Evolutionary conservation across 495 filamentous ascomycete genomes (phyloP).

Genomic region (Lepidopterella palustris): DNA sequence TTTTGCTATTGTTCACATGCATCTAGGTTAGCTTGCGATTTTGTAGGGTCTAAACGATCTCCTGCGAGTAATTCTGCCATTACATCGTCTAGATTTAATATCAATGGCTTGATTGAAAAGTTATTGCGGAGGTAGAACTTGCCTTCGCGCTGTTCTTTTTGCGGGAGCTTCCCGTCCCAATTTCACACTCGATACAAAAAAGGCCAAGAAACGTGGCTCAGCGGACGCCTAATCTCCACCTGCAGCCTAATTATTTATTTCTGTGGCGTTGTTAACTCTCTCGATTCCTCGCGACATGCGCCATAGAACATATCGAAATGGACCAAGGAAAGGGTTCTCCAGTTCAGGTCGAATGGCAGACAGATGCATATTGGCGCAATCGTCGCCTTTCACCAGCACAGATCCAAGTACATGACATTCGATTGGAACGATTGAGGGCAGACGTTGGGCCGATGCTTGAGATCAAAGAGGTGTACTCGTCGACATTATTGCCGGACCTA

Average conservation of each 20-base stretch:
- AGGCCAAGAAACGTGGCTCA: no score
- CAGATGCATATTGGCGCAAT: constrained; percentile 33
- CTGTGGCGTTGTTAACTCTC: background rate
- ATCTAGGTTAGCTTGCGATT: no score
- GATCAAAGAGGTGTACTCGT: constrained; percentile 31
- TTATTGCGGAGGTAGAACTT: no score
- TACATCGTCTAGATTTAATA: no score
- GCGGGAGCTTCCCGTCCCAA: no score
- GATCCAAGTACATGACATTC: constrained; percentile 37
- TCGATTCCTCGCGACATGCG: constrained; percentile 2
- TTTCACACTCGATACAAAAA: no score
- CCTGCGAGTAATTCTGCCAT: no score
- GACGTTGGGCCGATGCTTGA: constrained; percentile 31
- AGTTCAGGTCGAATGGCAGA: constrained; percentile 28
- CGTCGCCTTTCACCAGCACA: constrained; percentile 34
- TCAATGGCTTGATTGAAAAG: no score
- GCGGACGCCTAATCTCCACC: background rate
- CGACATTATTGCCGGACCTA: constrained; percentile 29
- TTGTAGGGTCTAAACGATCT: no score
- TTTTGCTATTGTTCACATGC: no score
- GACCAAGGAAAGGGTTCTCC: constrained; percentile 20
- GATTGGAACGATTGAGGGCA: constrained; percentile 23
- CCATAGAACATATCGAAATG: background rate
- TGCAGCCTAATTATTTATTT: background rate
- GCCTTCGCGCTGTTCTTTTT: no score